Conservation (phyloP, 352 stramenopile species). For the Globisporangium lucens region DNA sequence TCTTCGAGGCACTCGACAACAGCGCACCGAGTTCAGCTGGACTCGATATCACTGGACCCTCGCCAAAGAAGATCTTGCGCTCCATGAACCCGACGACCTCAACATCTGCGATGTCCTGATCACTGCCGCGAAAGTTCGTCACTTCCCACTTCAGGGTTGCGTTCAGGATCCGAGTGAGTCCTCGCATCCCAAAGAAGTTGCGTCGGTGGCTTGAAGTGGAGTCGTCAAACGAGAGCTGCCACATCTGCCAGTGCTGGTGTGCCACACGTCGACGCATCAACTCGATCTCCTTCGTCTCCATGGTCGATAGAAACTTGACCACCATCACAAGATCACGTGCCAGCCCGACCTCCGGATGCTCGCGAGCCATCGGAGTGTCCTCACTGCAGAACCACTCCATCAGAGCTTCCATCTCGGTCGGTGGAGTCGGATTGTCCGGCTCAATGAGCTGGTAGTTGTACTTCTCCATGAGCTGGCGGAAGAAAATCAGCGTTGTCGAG, state of each 20-base stretch:
- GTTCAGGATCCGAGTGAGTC: slow-evolving; percentile 63
- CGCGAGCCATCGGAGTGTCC: slow-evolving; percentile 67
- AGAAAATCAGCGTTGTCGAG: slow-evolving; percentile 84
- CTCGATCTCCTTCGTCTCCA: slow-evolving; percentile 90
- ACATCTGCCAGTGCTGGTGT: slow-evolving; percentile 83
- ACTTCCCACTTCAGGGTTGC: slow-evolving; percentile 83
- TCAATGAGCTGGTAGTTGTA: slow-evolving; percentile 87
- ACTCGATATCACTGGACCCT: slow-evolving; percentile 80
- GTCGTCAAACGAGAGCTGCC: slow-evolving; percentile 89
- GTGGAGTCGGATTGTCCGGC: slow-evolving; percentile 68
- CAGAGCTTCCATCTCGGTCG: slow-evolving; percentile 88
- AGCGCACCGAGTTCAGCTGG: slow-evolving; percentile 63
- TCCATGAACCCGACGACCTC: slow-evolving; percentile 86
- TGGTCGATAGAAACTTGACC: slow-evolving; percentile 88
- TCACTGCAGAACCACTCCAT: slow-evolving; percentile 89
- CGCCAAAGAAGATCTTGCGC: slow-evolving; percentile 86
- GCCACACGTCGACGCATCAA: slow-evolving; percentile 78
- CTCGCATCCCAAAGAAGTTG: slow-evolving; percentile 78
- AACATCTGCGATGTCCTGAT: slow-evolving; percentile 89
- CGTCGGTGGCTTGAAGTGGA: slow-evolving; percentile 60
- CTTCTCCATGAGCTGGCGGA: slow-evolving; percentile 81
- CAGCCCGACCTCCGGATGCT: slow-evolving; percentile 79
- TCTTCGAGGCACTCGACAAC: slow-evolving; percentile 51
- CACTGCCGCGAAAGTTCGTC: slow-evolving; percentile 80
- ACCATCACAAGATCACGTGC: slow-evolving; percentile 79